A percentile compares a stretch with the other conserved stretches of the same genome.
Evolutionary conservation across 192 early-diverging fungal genomes (phyloP).

Genomic region (Mortierella hygrophila): DNA sequence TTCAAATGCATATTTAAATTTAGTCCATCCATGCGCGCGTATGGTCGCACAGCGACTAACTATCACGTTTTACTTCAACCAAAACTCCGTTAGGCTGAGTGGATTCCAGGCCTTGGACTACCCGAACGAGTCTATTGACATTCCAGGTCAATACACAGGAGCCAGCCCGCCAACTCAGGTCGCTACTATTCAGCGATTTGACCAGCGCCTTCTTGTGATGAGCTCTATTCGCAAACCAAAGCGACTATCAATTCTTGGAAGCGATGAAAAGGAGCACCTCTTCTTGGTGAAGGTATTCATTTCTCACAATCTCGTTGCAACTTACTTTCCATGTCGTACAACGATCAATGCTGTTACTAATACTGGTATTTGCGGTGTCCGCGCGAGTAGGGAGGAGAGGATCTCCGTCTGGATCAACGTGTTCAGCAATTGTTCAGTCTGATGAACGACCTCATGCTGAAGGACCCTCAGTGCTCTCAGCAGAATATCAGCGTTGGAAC

Average conservation of each 20-base stretch:
- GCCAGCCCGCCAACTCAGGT: conserved; percentile 65
- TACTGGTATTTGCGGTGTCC: background rate
- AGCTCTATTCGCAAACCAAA: conserved; percentile 81
- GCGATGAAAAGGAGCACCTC: conserved; percentile 78
- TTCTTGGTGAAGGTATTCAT: conserved; percentile 79
- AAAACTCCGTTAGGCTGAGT: conserved; percentile 16
- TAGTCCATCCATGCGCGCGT: conserved; percentile 22
- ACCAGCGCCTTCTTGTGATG: conserved; percentile 74
- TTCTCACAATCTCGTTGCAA: background rate
- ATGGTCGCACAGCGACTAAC: background rate
- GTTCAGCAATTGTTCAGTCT: conserved; percentile 81
- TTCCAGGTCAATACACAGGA: conserved; percentile 83
- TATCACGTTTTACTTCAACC: background rate
- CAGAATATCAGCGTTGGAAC: conserved; percentile 72
- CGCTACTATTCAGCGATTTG: conserved; percentile 74
- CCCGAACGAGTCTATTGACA: conserved; percentile 67
- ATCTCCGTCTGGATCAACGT: conserved; percentile 83
- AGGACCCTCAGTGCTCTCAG: conserved; percentile 65
- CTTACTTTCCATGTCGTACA: conserved; percentile 3
- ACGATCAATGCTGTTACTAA: background rate
- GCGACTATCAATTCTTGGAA: conserved; percentile 74
- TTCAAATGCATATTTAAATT: conserved; percentile 38
- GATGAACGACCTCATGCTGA: conserved; percentile 79
- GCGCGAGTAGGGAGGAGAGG: conserved; percentile 78
- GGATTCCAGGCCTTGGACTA: conserved; percentile 42